Conservation (phyloP, 169 alveolate species). For the Toxoplasma gondii region DNA sequence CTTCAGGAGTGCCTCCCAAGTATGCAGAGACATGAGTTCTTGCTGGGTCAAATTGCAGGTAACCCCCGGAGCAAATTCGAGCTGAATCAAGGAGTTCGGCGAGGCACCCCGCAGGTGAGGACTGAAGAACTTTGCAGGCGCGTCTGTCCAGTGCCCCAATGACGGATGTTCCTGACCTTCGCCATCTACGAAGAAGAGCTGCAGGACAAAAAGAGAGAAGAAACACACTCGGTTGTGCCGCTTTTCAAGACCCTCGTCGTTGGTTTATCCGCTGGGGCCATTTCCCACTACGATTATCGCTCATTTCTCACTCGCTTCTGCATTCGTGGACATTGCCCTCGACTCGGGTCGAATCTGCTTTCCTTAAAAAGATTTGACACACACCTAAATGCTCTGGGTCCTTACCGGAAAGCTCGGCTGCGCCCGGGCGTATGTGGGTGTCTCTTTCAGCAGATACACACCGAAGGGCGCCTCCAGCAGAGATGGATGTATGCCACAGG, state of each 20-base stretch:
- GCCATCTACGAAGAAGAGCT: background rate
- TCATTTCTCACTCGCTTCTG: no score
- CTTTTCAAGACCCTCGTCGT: no score
- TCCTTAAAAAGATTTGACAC: no score
- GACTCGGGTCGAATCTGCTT: no score
- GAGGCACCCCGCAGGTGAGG: constrained; percentile 19
- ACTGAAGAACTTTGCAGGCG: background rate
- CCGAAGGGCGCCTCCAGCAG: constrained; percentile 13
- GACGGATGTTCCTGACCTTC: background rate
- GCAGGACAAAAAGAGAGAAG: background rate
- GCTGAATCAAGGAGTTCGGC: background rate
- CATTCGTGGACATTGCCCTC: no score
- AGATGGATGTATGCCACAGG: background rate
- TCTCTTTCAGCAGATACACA: constrained; percentile 14
- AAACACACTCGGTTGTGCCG: background rate
- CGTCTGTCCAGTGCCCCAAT: background rate
- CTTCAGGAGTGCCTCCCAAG: background rate
- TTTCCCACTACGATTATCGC: no score
- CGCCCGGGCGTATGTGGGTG: background rate
- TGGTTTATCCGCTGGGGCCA: no score
- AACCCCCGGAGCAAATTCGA: constrained; percentile 27
- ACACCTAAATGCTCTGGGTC: background rate
- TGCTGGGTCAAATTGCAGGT: background rate
- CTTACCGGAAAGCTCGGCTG: constrained; percentile 6
- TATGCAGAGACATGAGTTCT: background rate